Evolutionary conservation across 2,329 filamentous ascomycete species (phyloP).

Genomic region (Penicillium expansum): DNA sequence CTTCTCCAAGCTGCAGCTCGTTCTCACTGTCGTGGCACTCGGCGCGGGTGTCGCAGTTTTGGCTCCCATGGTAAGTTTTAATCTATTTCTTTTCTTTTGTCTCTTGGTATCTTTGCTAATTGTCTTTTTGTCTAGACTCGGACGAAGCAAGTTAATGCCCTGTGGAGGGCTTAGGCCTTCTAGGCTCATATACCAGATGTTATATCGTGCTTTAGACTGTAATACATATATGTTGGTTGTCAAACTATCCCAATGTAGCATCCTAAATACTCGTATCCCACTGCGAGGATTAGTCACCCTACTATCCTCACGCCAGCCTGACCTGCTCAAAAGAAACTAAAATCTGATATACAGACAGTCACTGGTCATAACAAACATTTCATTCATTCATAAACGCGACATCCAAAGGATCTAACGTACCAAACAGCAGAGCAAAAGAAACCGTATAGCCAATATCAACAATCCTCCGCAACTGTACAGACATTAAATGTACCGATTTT

Average conservation of each 20-base stretch:
- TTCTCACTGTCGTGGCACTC: constrained; percentile 79
- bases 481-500: neutral
- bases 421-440: neutral
- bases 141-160: constrained; percentile 24
- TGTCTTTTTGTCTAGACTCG: constrained; percentile 10
- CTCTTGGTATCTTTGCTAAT: constrained; percentile 12
- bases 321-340: too few relatives aligned
- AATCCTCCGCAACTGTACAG: neutral
- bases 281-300: neutral
- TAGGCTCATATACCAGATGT: neutral
- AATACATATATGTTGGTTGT: neutral
- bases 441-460: neutral
- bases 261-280: neutral
- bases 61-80: constrained; percentile 74
- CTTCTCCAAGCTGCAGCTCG: constrained; percentile 84
- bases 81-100: neutral
- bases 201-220: constrained; percentile 5
- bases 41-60: constrained; percentile 72
- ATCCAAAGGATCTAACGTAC: constrained; percentile 1
- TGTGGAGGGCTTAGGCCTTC: constrained; percentile 20
- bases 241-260: neutral
- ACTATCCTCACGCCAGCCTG: neutral
- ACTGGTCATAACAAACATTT: neutral
- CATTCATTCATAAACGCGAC: constrained; percentile 2
- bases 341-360: neutral